Base-by-base conservation (phyloP, 75 land plant species). In the Selaginella moellendorffii region DNA sequence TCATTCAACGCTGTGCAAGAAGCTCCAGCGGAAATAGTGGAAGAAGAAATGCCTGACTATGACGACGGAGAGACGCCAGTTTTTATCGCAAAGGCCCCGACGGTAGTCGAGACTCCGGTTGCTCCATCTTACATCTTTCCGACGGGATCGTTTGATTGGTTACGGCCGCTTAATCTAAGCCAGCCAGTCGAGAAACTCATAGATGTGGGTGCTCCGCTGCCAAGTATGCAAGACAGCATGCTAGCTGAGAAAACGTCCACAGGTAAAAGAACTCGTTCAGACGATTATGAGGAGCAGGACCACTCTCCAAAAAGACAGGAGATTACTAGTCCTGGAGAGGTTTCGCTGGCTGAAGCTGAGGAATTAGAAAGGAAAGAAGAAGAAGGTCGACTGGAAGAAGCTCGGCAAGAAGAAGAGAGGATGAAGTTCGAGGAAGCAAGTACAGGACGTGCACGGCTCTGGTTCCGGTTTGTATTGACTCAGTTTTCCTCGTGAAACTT, bases 41-140 rank as follows among this genome's bases (percentile, higher is more conserved):
- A 83, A 70, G 85, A 78, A 61, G 79, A 86, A 53, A 80, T 86
- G 83, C 64, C 69, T 67, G 82, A 85, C 70, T 69, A 64, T 71
- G 74, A 67, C 19, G 82, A 76, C 22, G 59, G 74, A n/a, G 78
- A 63, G 22, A 24, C 22, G 26, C 66, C 22, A 56, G n/a, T 8
- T 19, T 8, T 8, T 25, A 19, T 19, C 9, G 17, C 8, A 56
- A 19, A 21, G n/a, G 2, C 14, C 51, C 18, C 14, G 51, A 46
- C 10, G 10, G 18, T 46, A 18, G 51, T 18, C n/a, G n/a, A n/a
- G n/a, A n/a, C n/a, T n/a, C n/a, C n/a, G n/a, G n/a, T n/a, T n/a
- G n/a, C n/a, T n/a, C 10, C 10, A 18, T 10, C 51, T 10, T 10
- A 18, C 10, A 46, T 46, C 51, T 46, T 46, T 46, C 51, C 18